These are phyloP conservation scores for Myrmaecium sp. DNA, from an alignment of 2,329 filamentous ascomycete species.

Conservation along the genomic window DNA sequence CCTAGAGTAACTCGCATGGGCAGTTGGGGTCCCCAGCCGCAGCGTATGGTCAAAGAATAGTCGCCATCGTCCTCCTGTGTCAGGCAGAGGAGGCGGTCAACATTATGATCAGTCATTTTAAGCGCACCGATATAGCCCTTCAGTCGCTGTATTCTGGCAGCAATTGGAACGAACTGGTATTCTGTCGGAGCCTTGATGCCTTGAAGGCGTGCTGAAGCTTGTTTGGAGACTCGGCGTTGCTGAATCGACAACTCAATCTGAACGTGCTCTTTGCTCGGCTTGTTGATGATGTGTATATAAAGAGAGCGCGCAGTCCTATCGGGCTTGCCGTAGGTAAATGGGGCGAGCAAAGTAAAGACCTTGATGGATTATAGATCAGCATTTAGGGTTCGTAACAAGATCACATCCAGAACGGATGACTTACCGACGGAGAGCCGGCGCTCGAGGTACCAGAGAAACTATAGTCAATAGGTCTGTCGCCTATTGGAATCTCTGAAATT, in stretches of 20 bases:
- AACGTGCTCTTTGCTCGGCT: constrained; percentile 14
- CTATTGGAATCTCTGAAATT: constrained; percentile 15
- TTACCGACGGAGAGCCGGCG: too few relatives aligned
- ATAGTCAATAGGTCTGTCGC: too few relatives aligned
- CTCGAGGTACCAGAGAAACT: too few relatives aligned
- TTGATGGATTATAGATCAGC: too few relatives aligned
- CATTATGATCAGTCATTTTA: constrained; percentile 15
- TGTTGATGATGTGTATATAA: constrained; percentile 20
- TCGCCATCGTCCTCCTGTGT: constrained; percentile 9
- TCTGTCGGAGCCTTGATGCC: neutral
- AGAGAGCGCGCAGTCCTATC: constrained; percentile 16
- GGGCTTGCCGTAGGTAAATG: constrained; percentile 18
- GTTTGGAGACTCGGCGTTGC: constrained; percentile 15
- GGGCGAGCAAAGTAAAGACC: constrained; percentile 15
- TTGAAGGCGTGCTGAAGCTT: constrained; percentile 9
- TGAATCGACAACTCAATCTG: constrained; percentile 20
- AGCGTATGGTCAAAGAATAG: constrained; percentile 14
- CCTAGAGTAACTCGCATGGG: constrained; percentile 13
- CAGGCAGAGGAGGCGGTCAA: constrained; percentile 16
- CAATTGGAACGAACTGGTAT: constrained; percentile 19
- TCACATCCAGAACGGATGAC: too few relatives aligned
- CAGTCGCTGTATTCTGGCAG: constrained; percentile 12
- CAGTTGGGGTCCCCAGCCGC: constrained; percentile 20
- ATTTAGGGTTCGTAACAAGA: too few relatives aligned
- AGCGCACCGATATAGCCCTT: constrained; percentile 12